Evolutionary conservation across 805 yeast species (phyloP).

Genomic region (Hanseniaspora lachancei): DNA sequence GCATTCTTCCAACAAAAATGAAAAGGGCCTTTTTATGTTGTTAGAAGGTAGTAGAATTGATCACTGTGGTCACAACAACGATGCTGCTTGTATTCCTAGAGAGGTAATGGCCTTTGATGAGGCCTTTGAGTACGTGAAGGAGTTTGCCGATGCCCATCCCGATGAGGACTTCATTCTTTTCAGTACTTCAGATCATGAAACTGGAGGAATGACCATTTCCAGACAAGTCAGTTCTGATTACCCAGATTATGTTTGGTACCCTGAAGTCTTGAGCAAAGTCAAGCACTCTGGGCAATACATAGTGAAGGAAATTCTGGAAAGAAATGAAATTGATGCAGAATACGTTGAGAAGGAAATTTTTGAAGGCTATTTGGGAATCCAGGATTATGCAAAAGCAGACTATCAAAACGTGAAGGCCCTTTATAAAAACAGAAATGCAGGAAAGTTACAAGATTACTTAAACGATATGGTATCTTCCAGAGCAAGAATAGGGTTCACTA

Average conservation of each 20-base stretch:
- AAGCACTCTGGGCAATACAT: constrained; percentile 68
- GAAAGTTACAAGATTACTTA: constrained; percentile 33
- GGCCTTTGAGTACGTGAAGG: constrained; percentile 61
- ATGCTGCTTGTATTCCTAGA: constrained; percentile 86
- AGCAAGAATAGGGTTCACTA: constrained; percentile 90
- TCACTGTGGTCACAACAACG: constrained; percentile 90
- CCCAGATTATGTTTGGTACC: constrained; percentile 84
- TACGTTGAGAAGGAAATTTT: constrained; percentile 45
- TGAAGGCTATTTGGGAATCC: constrained; percentile 53
- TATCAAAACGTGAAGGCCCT: constrained; percentile 31
- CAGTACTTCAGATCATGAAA: constrained; percentile 87
- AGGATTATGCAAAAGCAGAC: constrained; percentile 44
- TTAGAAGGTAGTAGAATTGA: constrained; percentile 90
- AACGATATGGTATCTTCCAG: constrained; percentile 65
- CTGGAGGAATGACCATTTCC: constrained; percentile 86
- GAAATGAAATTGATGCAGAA: constrained; percentile 22
- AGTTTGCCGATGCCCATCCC: constrained; percentile 46
- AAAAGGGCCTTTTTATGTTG: constrained; percentile 72
- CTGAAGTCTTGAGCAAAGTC: constrained; percentile 57
- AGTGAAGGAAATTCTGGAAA: constrained; percentile 30
- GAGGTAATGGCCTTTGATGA: constrained; percentile 81
- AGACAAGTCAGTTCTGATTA: constrained; percentile 55
- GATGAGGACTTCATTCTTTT: constrained; percentile 68
- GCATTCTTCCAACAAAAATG: constrained; percentile 46
- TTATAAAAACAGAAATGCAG: constrained; percentile 22